Base-by-base conservation (phyloP, 2,329 filamentous ascomycete species). In the Zasmidium citrigriseum region DNA sequence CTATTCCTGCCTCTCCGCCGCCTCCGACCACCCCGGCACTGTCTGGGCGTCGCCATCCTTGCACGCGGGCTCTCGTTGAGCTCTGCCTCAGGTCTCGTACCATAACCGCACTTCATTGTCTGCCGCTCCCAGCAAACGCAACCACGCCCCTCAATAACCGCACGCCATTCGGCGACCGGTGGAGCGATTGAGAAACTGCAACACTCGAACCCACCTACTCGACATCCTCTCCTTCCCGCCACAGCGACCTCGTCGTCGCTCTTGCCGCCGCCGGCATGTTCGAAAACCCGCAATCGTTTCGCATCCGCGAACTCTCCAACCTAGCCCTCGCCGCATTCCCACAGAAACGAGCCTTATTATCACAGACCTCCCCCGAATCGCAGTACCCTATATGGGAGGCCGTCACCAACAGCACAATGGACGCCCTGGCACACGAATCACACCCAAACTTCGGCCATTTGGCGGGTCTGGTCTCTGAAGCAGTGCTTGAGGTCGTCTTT, bases 401-500 rank as follows among this genome's bases (percentile, higher is more conserved):
- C 55, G 66, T 67, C 64, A 67, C 70, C 66, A 67, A 68, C 60
- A 65, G 61, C 55, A 70, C 68, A 27, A 64, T 68, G 57, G 62
- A 60, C 51, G 52, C 62, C 44, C 58, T 68, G 46, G 57, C 58
- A 22, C 65, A 70, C 62, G 62, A 62, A 47, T 60, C 55, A 55
- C 58, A 91, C 64, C 88, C 88, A 14, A 82, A 88, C 53, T 80
- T 91, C 63, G 80, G 79, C 57, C 83, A 92, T 68, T 82, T 96
- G 25, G 82, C 87, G 41, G 81, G 96, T 23, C 86, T 96, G 59
- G 93, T 98, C 66, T 96, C 96, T 70, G 93, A 96, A 77, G 95
- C 95, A 11, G 93, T 97, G 24, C 82, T 97, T 70, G 92, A 97
- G 73, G 93, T 98, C 22, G 89, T 99, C 51, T 98, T 93, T 73